Evolutionary conservation across 2,329 filamentous ascomycete genomes (phyloP).

Genomic region (Aspergillus fijiensis): DNA sequence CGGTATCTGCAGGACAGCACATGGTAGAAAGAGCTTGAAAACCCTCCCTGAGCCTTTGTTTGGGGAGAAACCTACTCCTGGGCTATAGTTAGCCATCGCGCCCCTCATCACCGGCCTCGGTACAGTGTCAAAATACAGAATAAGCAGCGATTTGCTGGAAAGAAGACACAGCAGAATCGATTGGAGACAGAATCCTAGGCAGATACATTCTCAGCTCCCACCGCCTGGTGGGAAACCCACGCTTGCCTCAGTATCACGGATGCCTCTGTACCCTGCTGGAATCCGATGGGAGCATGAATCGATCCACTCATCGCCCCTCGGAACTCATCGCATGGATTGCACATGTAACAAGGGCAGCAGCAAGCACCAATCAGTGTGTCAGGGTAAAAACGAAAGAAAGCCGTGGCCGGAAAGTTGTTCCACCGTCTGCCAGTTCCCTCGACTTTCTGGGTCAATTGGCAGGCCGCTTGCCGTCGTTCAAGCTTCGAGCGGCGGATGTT

Average conservation of each 20-base stretch:
- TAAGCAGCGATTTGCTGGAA: slow-evolving; percentile 13
- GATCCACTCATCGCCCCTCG: slow-evolving; percentile 21
- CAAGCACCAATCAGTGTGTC: slow-evolving; percentile 15
- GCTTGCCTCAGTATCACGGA: background rate
- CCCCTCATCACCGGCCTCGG: no score
- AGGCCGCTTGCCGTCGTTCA: background rate
- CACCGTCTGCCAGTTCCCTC: slow-evolving; percentile 16
- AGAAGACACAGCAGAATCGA: slow-evolving; percentile 17
- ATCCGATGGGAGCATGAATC: slow-evolving; percentile 14
- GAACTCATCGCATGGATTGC: slow-evolving; percentile 24
- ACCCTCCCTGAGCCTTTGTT: no score
- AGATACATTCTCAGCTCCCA: background rate
- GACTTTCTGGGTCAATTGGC: background rate
- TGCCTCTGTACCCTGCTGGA: background rate
- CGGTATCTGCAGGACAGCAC: no score
- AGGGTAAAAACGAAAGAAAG: background rate
- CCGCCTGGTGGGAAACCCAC: slow-evolving; percentile 15
- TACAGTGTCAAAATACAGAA: no score
- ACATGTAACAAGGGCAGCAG: slow-evolving; percentile 23
- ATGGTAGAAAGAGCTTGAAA: no score
- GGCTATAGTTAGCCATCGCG: no score
- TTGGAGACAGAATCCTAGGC: background rate
- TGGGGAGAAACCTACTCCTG: no score
- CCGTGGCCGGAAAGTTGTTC: slow-evolving; percentile 17
- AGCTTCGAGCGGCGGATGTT: slow-evolving; percentile 5